Base-by-base conservation (phyloP, 1,284 basidiomycete species). In the Boletus mariae region DNA sequence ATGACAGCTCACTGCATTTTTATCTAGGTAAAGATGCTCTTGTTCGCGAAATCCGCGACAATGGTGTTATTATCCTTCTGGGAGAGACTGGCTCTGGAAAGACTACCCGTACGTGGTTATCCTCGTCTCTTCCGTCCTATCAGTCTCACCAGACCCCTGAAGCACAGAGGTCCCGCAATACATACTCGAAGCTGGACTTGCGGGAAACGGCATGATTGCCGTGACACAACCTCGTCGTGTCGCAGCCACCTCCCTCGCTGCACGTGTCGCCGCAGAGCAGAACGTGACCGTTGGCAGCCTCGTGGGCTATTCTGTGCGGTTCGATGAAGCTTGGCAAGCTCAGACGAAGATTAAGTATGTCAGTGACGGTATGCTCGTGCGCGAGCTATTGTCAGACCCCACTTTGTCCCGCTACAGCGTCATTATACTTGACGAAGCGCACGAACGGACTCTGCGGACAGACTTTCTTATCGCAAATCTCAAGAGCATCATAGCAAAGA, bases 1-100 rank as follows among this genome's bases (percentile, higher is more conserved):
- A 29, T 20, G 35, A 25, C 20, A 3, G 26, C 48, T 56, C 47
- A 53, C 41, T 44, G 37, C 47, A 40, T 57, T 17, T 10, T 35
- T 46, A 20, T 20, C 23, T 28, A 93, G 92, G 90, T 47, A 84
- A 82, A 64, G 82, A 87, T 28, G 83, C 84, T 37, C 80, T 97
- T 29, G 72, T 94, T 29, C 77, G 85, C 51, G 84, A 87, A 65
- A 85, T 96, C 48, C 72, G 79, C 42, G 74, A 81, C 44, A 85
- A 96, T 70, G 91, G 97, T 68, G 93, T 97, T 4, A 90, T 91
- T 1, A 85, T 99, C 48, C 80, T 99, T 25, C 78, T 99, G 15
- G 96, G 95, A 50, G 96, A 99, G 73, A 99, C 96, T 0, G 97
- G 96, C 35, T 97, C 94, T 26, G 96, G 96, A 57, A 99, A 99